Evolutionary conservation across 1,139 yeast species (phyloP), one percentile per base, ranked within the genome.

Genomic region (Suhomyces choctaworum): DNA sequence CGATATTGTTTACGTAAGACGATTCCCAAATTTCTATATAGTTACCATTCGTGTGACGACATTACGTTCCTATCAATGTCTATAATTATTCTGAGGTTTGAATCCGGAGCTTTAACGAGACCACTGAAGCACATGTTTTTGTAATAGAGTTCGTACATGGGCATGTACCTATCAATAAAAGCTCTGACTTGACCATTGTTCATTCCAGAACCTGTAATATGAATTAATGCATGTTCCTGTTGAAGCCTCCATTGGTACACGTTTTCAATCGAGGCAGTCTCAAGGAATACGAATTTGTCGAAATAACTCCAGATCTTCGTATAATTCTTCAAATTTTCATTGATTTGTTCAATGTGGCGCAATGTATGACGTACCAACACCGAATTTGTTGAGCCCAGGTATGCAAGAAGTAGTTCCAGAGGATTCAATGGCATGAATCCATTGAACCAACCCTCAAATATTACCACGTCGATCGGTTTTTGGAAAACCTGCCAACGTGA

Each of bases 391-490:
- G 45, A 37, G 10, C 50, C 53, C 23, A 58, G 42, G 41, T 62
- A 64, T 25, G 42, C 50, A 5, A 51, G 14, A 9, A 47, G 42
- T 9, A 66, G 37, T 34, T 47, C 49, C 17, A 52, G 53, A 4
- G 29, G 33, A 17, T 50, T 55, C 11, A 66, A 48, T 2, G 90
- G 73, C 22, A 54, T 47, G 56, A 79, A 90, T 2, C 97, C 97
- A 16, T 81, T 76, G 60, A 90, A 88, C 98, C 98, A 92, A 2
- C 98, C 98, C 62, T 92, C 98, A 34, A 92, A 70, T 5, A 92
- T 58, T 3, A 90, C 71, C 1, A 89, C 70, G 49, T 85, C 87
- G 4, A 78, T 66, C 0, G 73, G 71, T 2, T 58, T 51, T 1
- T 41, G 35, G 3, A 70, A 56, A 1, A 29, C 28, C 6, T 46